Conservation (phyloP, 768 basidiomycete species). For the Agaricus blazei region DNA sequence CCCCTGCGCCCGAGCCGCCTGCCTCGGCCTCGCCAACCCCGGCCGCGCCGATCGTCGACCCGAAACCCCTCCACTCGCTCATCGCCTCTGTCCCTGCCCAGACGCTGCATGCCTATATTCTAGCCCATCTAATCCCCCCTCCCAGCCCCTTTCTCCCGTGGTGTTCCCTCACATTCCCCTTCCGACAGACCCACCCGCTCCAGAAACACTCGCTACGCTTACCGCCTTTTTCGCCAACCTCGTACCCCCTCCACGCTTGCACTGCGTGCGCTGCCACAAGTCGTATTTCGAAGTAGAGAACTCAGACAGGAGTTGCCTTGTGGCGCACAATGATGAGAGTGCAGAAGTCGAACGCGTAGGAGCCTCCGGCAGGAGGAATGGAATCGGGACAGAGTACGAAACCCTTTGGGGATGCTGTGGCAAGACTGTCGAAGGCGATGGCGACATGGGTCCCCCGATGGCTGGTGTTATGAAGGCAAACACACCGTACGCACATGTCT, state of each 20-base stretch:
- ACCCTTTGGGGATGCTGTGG: slow-evolving; percentile 74
- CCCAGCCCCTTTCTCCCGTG: slow-evolving; percentile 26
- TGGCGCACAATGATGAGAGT: slow-evolving; percentile 79
- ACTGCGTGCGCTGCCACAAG: slow-evolving; percentile 75
- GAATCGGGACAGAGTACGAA: slow-evolving; percentile 34
- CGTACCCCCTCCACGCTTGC: slow-evolving; percentile 60
- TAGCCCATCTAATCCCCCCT: slow-evolving; percentile 42
- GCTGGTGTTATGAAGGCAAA: slow-evolving; percentile 83
- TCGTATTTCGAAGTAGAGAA: slow-evolving; percentile 71
- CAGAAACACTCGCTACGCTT: slow-evolving; percentile 34
- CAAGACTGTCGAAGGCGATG: slow-evolving; percentile 65
- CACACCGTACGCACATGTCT: slow-evolving; percentile 53
- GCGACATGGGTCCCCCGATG: slow-evolving; percentile 82
- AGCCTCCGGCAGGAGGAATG: slow-evolving; percentile 17
- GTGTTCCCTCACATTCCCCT: slow-evolving; percentile 20
- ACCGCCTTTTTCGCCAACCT: slow-evolving; percentile 58
- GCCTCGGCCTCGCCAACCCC: slow-evolving; percentile 30
- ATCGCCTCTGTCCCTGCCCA: slow-evolving; percentile 61
- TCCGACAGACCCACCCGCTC: slow-evolving; percentile 32
- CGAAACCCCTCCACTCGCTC: slow-evolving; percentile 41
- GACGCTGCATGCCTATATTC: slow-evolving; percentile 57
- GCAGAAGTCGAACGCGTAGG: slow-evolving; percentile 63
- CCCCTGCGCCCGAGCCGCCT: slow-evolving; percentile 25
- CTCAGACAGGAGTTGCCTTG: slow-evolving; percentile 59
- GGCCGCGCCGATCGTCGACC: slow-evolving; percentile 27